These are phyloP conservation scores for Aspergillus ochraceus DNA, from an alignment of 2,329 filamentous ascomycete genomes.

Conservation along the genomic window DNA sequence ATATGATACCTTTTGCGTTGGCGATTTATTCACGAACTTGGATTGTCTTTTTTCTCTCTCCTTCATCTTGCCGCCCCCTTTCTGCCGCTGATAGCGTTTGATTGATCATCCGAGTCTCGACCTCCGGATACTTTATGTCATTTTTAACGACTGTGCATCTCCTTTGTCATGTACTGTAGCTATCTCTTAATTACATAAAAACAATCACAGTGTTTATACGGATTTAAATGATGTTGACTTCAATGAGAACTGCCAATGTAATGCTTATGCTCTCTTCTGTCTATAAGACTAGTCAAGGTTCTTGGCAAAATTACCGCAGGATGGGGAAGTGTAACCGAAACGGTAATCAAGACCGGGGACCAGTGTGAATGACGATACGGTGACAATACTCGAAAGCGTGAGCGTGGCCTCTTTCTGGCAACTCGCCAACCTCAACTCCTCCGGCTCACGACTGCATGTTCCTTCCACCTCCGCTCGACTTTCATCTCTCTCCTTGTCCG, in stretches of 20 bases:
- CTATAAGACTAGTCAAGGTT: too few species aligned
- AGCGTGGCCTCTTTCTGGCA: constrained; percentile 29
- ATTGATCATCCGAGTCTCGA: constrained; percentile 15
- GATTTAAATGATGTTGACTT: not conserved
- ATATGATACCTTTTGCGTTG: constrained; percentile 33
- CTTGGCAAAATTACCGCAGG: not conserved
- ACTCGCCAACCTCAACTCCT: constrained; percentile 20
- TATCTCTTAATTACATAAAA: constrained; percentile 13
- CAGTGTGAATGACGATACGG: not conserved
- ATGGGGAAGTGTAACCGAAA: not conserved
- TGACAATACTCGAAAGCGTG: constrained; percentile 18
- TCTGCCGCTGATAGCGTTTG: constrained; percentile 19
- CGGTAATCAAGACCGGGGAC: not conserved
- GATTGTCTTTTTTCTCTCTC: constrained; percentile 8
- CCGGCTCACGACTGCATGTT: not conserved
- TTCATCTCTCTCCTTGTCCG: constrained; percentile 11
- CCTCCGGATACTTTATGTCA: constrained; percentile 14
- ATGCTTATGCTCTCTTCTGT: too few species aligned
- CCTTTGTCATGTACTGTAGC: constrained; percentile 20
- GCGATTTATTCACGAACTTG: constrained; percentile 21
- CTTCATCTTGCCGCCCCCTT: not conserved
- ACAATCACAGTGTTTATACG: constrained; percentile 7
- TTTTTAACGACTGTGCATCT: constrained; percentile 24
- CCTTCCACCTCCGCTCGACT: constrained; percentile 4
- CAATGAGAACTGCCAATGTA: too few species aligned